Base-by-base conservation (phyloP, 1,284 basidiomycete species). In the Tremellales sp. region DNA sequence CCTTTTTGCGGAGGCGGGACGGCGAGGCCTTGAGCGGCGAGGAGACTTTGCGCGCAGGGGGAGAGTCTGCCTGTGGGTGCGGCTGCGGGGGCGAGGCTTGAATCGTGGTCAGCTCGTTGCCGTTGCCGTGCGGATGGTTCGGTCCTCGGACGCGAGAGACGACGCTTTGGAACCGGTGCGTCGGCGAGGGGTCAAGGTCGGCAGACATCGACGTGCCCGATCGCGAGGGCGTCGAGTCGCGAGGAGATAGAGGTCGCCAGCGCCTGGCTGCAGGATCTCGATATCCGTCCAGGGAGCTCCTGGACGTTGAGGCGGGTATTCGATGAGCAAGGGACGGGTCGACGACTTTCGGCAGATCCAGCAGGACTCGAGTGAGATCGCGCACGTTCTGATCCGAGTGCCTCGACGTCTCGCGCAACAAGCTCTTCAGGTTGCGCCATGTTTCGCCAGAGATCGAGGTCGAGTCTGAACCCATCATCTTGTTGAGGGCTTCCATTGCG, bases 321-420 rank as follows among this genome's bases (percentile, higher is more conserved):
- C 40, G 22, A 28, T 18, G 4, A n/a, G 24, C 6, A 26, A 45
- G 16, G 13, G 39, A 40, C 21, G 35, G 33, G 12, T 51, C 37
- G 5, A 58, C n/a, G 7, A 60, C 14, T 39, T 57, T 60, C 2
- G 65, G 63, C 12, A 65, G 42, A 40, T 63, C 61, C 16, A 71
- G 48, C 34, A 71, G 47, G 19, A 69, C 51, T 10, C 60, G 51
- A 4, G 68, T 71, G 13, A 70, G 49, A 40, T 68, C 63, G 9
- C 68, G 53, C 3, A 70, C 58, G 3, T 57, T 62, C 36, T 66
- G 62, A 45, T 71, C 68, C 2, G 58, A 61, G 7, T 58, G 45
- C 24, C 57, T 51, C 2, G 49, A 54, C 0, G 67, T 61, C n/a
- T 71, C 66, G 7, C 61, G 50, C 10, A 70, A 45, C 5, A 59